phyloP scores from a whole-genome alignment of 140 eudicot species.

The Flaveria floridana region DNA sequence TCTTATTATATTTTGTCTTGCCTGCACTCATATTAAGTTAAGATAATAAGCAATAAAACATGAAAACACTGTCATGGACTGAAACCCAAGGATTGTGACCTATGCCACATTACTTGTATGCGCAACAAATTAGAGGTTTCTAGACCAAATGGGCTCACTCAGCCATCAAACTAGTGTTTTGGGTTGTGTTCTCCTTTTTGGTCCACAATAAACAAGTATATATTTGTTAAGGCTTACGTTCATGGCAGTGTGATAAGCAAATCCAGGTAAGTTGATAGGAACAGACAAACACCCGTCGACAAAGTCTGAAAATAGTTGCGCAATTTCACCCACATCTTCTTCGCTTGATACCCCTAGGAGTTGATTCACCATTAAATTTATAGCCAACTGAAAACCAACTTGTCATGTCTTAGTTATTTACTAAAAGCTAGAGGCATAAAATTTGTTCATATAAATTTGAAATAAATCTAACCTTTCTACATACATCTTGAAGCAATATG shows the following conservation, averaged over 20 bases:
- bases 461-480: slow-evolving; percentile 61
- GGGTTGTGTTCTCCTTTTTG: no score
- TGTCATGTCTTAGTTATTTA: not conserved
- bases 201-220: no score
- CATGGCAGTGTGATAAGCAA: slow-evolving; percentile 69
- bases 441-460: not conserved
- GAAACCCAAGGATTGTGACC: no score
- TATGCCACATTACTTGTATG: not conserved
- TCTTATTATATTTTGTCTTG: slow-evolving; percentile 58
- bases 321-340: slow-evolving; percentile 60
- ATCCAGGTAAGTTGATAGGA: slow-evolving; percentile 69
- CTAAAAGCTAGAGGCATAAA: not conserved
- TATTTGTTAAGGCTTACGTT: slow-evolving; percentile 37
- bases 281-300: slow-evolving; percentile 79
- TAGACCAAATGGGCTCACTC: no score
- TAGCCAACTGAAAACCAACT: slow-evolving; percentile 49
- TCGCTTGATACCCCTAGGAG: slow-evolving; percentile 67
- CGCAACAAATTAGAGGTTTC: no score
- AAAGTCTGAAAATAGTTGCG: slow-evolving; percentile 62
- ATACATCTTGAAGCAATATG: slow-evolving; percentile 66
- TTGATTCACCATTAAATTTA: slow-evolving; percentile 80
- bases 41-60: no score
- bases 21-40: slow-evolving; percentile 36
- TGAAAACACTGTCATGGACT: no score
- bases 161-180: no score